A percentile compares a stretch with the other conserved stretches of the same genome.
Evolutionary conservation across 2,329 filamentous ascomycete species (phyloP).

Genomic region (Camillea tinctor): DNA sequence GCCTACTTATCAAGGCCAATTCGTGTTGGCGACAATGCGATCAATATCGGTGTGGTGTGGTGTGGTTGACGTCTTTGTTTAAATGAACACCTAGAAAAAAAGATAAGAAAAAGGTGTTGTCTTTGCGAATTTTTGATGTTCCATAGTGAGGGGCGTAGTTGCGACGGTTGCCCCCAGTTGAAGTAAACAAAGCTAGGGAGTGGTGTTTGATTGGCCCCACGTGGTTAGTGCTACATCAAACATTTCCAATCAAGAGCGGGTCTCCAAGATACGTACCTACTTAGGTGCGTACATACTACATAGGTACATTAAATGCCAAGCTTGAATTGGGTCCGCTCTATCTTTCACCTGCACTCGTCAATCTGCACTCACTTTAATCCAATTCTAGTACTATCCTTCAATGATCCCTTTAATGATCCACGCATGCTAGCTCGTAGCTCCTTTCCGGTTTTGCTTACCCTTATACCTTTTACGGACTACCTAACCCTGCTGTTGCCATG

Average conservation of each 20-base stretch:
- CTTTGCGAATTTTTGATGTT: constrained; percentile 2
- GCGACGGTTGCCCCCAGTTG: constrained; percentile 10
- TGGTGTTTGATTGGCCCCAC: constrained; percentile 20
- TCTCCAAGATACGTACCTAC: background rate
- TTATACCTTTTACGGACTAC: background rate
- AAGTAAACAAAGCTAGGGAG: constrained; percentile 31
- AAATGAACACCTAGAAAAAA: background rate
- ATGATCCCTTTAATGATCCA: no score
- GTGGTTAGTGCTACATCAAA: constrained; percentile 14
- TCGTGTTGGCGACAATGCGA: background rate
- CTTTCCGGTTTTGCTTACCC: background rate
- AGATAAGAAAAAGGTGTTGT: background rate
- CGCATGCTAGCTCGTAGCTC: background rate
- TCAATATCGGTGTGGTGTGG: background rate
- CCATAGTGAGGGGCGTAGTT: constrained; percentile 3
- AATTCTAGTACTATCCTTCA: no score
- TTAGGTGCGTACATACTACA: background rate
- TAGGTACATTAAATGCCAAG: background rate
- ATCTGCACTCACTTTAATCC: background rate
- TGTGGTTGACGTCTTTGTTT: background rate
- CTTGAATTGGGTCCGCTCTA: background rate
- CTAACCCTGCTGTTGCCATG: background rate
- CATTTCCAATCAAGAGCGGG: constrained; percentile 12
- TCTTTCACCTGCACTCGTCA: background rate
- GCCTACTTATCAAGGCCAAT: constrained; percentile 3